A percentile compares a stretch with the other conserved stretches of the same genome.
Evolutionary conservation across 495 filamentous ascomycete genomes (phyloP).

Genomic region (Delitschia confertaspora): DNA sequence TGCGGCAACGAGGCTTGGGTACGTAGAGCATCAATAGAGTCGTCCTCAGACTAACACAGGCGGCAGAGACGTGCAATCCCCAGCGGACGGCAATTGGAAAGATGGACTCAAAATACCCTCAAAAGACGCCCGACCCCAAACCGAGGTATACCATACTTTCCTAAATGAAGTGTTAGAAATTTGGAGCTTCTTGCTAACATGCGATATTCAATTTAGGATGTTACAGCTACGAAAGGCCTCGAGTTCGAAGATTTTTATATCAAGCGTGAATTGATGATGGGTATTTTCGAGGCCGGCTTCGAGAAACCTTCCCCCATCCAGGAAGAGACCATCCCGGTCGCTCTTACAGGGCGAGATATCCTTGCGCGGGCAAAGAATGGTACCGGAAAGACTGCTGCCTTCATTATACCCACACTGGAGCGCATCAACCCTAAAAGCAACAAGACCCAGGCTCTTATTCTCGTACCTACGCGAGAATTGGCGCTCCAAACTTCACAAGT

Average conservation of each 20-base stretch:
- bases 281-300: slow-evolving; percentile 97
- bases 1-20: slow-evolving; percentile 60
- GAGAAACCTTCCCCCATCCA: slow-evolving; percentile 98
- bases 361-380: slow-evolving; percentile 96
- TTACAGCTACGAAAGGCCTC: slow-evolving; percentile 91
- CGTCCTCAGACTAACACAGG: slow-evolving; percentile 4
- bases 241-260: slow-evolving; percentile 96
- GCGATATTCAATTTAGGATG: slow-evolving; percentile 54
- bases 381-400: slow-evolving; percentile 96
- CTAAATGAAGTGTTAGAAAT: too few species aligned
- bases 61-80: slow-evolving; percentile 39
- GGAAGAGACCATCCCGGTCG: slow-evolving; percentile 97
- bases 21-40: slow-evolving; percentile 27
- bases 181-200: too few species aligned
- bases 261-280: slow-evolving; percentile 92
- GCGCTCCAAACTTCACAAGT: slow-evolving; percentile 99
- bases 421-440: slow-evolving; percentile 90
- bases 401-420: slow-evolving; percentile 91
- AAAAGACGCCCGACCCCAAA: slow-evolving; percentile 84
- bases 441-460: slow-evolving; percentile 90
- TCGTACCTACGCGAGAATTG: slow-evolving; percentile 93
- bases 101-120: slow-evolving; percentile 64
- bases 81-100: slow-evolving; percentile 63
- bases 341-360: slow-evolving; percentile 89
- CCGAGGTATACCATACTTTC: slow-evolving; percentile 77